A percentile compares a stretch with the other conserved stretches of the same genome.
phyloP scores from a whole-genome alignment of 768 basidiomycete species.

The Lactarius hengduanensis region DNA sequence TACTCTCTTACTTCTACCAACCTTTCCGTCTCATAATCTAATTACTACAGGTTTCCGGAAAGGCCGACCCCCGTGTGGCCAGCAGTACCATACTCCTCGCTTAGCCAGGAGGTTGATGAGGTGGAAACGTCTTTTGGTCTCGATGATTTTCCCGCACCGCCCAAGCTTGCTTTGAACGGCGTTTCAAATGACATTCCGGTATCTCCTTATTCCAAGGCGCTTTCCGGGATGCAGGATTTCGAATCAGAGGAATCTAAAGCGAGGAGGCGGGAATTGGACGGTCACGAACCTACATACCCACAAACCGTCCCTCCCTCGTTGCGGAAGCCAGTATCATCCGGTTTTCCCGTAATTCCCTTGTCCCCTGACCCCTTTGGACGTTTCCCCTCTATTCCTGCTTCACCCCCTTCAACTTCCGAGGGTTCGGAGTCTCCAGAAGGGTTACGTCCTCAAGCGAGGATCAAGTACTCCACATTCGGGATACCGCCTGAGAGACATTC shows the following conservation, averaged over 20 bases:
- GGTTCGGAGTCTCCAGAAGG: constrained; percentile 7
- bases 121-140: constrained; percentile 10
- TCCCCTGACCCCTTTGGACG: constrained; percentile 83
- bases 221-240: constrained; percentile 43
- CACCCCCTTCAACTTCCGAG: constrained; percentile 7
- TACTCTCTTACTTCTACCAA: background rate
- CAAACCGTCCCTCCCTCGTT: constrained; percentile 37
- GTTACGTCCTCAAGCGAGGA: background rate
- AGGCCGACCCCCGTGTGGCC: constrained; percentile 38
- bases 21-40: background rate
- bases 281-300: constrained; percentile 50
- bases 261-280: constrained; percentile 45
- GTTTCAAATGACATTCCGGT: constrained; percentile 60
- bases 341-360: constrained; percentile 73
- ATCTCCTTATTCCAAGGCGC: constrained; percentile 35
- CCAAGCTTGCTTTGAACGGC: constrained; percentile 66
- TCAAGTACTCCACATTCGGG: constrained; percentile 15
- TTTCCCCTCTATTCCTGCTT: constrained; percentile 48
- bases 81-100: constrained; percentile 44
- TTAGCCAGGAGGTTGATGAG: constrained; percentile 28
- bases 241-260: constrained; percentile 45
- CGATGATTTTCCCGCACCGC: constrained; percentile 50
- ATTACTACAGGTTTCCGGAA: constrained; percentile 7
- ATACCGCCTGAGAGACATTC: constrained; percentile 15
- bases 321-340: constrained; percentile 33